Evolutionary conservation across 176 grass and related monocot genomes (phyloP).

Genomic region (Raddia guianensis): DNA sequence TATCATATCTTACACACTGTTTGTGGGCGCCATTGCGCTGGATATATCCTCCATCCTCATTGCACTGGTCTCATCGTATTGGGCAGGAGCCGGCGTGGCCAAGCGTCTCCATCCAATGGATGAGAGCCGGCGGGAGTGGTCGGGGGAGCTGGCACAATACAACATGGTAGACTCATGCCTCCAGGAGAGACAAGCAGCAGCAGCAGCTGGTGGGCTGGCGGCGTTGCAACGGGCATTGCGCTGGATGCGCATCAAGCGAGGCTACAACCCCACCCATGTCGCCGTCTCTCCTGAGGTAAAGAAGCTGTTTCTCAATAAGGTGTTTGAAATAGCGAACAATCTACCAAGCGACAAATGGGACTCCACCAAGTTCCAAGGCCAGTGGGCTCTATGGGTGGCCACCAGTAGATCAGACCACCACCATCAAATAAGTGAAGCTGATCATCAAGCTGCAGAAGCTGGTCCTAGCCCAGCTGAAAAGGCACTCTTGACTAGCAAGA

Average conservation of each 20-base stretch:
- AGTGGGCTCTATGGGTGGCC: background rate
- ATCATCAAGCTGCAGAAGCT: background rate
- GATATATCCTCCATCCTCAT: constrained; percentile 10
- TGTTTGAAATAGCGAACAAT: background rate
- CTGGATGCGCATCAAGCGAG: background rate
- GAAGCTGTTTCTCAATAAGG: background rate
- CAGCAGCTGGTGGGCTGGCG: no score
- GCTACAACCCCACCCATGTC: background rate
- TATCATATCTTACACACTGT: background rate
- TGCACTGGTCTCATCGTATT: background rate
- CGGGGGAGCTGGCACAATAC: background rate
- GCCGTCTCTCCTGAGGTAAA: background rate
- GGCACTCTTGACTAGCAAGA: background rate
- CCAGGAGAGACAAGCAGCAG: background rate
- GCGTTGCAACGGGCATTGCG: background rate
- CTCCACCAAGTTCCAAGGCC: background rate
- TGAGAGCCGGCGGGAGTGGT: background rate
- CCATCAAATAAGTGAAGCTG: no score
- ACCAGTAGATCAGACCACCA: background rate
- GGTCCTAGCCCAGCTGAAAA: background rate
- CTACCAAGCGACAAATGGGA: background rate
- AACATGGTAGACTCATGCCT: background rate
- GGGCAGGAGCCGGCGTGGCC: background rate
- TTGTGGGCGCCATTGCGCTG: background rate
- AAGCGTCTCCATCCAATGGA: background rate